These are phyloP conservation scores for Acorus gramineus DNA, from an alignment of 106 monocot genomes.

Conservation along the genomic window DNA sequence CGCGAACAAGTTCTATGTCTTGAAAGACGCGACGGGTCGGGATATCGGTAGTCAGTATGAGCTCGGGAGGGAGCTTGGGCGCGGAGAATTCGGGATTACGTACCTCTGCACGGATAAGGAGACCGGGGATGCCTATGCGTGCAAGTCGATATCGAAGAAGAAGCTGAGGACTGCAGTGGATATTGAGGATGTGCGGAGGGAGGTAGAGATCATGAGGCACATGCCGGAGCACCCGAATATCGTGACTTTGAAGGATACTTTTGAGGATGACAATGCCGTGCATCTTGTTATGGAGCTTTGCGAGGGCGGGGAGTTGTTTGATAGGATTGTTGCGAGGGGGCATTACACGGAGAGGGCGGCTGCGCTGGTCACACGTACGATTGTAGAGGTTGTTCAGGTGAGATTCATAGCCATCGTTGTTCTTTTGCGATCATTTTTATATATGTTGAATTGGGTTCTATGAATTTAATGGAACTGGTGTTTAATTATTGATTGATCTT, in stretches of 20 bases:
- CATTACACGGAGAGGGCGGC: slow-evolving; percentile 76
- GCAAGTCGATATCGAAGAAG: slow-evolving; percentile 31
- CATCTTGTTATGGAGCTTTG: slow-evolving; percentile 86
- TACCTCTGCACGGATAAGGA: no score
- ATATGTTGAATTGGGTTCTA: background rate
- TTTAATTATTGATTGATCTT: no score
- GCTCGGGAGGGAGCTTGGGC: no score
- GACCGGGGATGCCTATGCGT: no score
- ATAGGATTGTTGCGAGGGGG: slow-evolving; percentile 62
- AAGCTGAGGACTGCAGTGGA: slow-evolving; percentile 64
- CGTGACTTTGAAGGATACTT: slow-evolving; percentile 56
- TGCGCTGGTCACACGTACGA: slow-evolving; percentile 46
- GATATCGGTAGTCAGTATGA: no score
- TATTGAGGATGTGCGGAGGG: slow-evolving; percentile 58
- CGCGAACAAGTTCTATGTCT: slow-evolving; percentile 1
- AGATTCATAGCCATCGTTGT: background rate
- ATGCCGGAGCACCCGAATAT: slow-evolving; percentile 54
- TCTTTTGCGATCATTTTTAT: background rate
- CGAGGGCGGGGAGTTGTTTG: slow-evolving; percentile 79
- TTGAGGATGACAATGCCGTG: slow-evolving; percentile 58
- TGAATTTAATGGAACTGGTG: no score
- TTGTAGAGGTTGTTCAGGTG: slow-evolving; percentile 77
- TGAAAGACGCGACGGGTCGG: slow-evolving; percentile 10
- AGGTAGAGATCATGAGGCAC: slow-evolving; percentile 66
- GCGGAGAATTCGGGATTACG: no score